Conservation (phyloP, 192 early-diverging fungal species). For the Umbelopsis sp. region DNA sequence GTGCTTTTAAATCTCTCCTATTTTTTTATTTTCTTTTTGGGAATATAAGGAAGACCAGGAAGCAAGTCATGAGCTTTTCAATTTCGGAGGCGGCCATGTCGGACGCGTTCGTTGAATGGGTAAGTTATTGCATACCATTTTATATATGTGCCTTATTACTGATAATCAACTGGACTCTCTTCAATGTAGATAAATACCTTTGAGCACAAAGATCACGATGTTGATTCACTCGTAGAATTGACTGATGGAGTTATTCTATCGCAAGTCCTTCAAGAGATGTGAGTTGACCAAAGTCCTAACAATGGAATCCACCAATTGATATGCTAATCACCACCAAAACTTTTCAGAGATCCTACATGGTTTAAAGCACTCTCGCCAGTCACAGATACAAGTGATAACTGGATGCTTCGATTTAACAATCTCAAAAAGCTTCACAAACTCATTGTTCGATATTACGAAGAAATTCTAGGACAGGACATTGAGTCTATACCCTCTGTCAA, state of each 20-base stretch:
- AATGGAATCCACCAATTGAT: background rate
- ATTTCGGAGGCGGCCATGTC: conserved; percentile 16
- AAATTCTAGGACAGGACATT: conserved; percentile 74
- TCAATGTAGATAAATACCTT: conserved; percentile 64
- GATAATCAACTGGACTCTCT: background rate
- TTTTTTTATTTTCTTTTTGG: background rate
- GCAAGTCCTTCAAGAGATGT: conserved; percentile 86
- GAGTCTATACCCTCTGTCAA: conserved; percentile 67
- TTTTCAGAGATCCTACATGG: conserved; percentile 82
- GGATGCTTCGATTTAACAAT: conserved; percentile 93
- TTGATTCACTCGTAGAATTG: conserved; percentile 63
- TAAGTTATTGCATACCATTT: conserved; percentile 18
- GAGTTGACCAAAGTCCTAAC: conserved; percentile 35
- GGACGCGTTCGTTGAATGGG: conserved; percentile 40
- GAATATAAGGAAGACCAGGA: background rate
- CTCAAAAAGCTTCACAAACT: conserved; percentile 90
- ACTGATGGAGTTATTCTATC: conserved; percentile 78
- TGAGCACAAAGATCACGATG: conserved; percentile 46
- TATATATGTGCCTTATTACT: background rate
- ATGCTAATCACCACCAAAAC: background rate
- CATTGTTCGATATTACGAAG: conserved; percentile 83
- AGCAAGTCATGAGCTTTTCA: conserved; percentile 8
- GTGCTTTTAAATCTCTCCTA: background rate
- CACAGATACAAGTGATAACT: conserved; percentile 84
- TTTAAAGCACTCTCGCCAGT: conserved; percentile 74